Percentiles rank a stretch among this genome's conserved stretches.
phyloP scores from a whole-genome alignment of 257 asterid genomes.

The Coffea canephora region DNA sequence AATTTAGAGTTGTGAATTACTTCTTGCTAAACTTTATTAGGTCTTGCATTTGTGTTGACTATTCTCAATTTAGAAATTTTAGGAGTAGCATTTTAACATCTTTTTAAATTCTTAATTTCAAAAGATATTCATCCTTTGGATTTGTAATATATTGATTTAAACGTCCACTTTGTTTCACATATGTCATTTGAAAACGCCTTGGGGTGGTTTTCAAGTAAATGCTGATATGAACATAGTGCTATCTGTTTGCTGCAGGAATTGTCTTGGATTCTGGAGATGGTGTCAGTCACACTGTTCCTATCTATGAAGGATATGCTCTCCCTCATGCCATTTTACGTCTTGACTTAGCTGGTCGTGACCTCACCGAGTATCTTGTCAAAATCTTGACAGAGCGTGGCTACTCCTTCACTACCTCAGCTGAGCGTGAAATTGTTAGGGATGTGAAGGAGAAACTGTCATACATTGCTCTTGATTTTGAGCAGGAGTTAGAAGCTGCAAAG shows the following conservation, averaged over 20 bases:
- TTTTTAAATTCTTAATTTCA: neutral
- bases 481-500: conserved; percentile 38
- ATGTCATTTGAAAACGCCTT: neutral
- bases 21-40: neutral
- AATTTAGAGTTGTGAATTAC: neutral
- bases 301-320: conserved; percentile 42
- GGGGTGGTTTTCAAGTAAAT: neutral
- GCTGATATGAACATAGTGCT: neutral
- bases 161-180: neutral
- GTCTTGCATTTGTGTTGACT: neutral
- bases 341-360: conserved; percentile 44
- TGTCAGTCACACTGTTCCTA: conserved; percentile 44
- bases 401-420: conserved; percentile 46
- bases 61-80: neutral
- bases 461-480: conserved; percentile 41
- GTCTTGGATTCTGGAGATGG: conserved; percentile 49
- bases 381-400: conserved; percentile 45
- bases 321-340: conserved; percentile 47
- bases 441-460: conserved; percentile 40
- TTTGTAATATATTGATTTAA: neutral
- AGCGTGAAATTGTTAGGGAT: conserved; percentile 40
- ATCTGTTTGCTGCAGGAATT: conserved; percentile 24
- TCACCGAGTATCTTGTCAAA: conserved; percentile 35
- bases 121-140: neutral
- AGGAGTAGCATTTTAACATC: neutral